These are phyloP conservation scores for Ramaria rubella DNA, from an alignment of 768 basidiomycete genomes.

Conservation along the genomic window DNA sequence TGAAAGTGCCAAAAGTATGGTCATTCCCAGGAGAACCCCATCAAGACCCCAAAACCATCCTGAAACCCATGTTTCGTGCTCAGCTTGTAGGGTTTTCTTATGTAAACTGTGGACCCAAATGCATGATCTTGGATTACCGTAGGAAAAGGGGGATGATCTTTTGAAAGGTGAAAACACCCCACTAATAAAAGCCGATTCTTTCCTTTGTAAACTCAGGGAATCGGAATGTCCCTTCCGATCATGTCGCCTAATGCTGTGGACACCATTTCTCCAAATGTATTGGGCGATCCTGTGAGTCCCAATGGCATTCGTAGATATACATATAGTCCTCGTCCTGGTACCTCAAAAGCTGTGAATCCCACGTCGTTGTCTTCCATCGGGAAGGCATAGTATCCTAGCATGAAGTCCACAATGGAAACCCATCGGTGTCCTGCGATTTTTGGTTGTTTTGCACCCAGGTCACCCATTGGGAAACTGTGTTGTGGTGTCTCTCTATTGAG, in stretches of 20 bases:
- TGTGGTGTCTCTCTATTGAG: slow-evolving; percentile 20
- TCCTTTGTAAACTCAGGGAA: too few relatives aligned
- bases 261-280: slow-evolving; percentile 24
- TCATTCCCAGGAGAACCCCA: too few relatives aligned
- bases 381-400: slow-evolving; percentile 30
- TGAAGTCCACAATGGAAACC: slow-evolving; percentile 32
- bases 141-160: too few relatives aligned
- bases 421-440: slow-evolving; percentile 31
- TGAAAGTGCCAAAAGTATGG: too few relatives aligned
- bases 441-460: slow-evolving; percentile 36
- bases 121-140: too few relatives aligned
- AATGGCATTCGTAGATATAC: slow-evolving; percentile 33
- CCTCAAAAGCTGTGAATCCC: slow-evolving; percentile 24
- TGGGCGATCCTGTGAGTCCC: slow-evolving; percentile 34
- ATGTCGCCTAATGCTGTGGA: slow-evolving; percentile 11
- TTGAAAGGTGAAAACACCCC: too few relatives aligned
- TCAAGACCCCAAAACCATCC: too few relatives aligned
- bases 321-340: slow-evolving; percentile 33
- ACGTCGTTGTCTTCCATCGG: slow-evolving; percentile 8
- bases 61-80: too few relatives aligned
- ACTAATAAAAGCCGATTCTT: too few relatives aligned
- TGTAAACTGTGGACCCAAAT: too few relatives aligned
- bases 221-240: slow-evolving; percentile 12
- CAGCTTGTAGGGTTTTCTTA: too few relatives aligned
- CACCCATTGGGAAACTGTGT: slow-evolving; percentile 15